Conservation (phyloP, 768 basidiomycete species). For the Rhodotorula babjevae region DNA sequence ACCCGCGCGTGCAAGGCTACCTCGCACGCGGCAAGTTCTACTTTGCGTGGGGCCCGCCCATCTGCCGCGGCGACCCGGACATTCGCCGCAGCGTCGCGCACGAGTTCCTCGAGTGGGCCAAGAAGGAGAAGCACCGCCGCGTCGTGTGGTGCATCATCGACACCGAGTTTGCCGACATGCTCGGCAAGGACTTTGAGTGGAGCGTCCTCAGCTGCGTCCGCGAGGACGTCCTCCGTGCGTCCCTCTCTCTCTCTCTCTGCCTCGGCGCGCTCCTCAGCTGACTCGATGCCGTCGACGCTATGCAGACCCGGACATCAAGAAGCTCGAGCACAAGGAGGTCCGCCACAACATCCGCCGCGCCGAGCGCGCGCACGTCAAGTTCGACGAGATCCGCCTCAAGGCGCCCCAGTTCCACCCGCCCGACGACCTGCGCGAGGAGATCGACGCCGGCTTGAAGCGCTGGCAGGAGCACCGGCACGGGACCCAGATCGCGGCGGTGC, state of each 20-base stretch:
- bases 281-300: not conserved
- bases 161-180: slow-evolving; percentile 19
- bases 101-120: slow-evolving; percentile 23
- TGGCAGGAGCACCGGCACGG: slow-evolving; percentile 28
- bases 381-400: slow-evolving; percentile 25
- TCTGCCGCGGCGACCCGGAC: slow-evolving; percentile 15
- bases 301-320: slow-evolving; percentile 36
- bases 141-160: slow-evolving; percentile 29
- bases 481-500: slow-evolving; percentile 34
- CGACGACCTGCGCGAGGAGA: slow-evolving; percentile 44
- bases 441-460: slow-evolving; percentile 24
- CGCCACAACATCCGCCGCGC: slow-evolving; percentile 28
- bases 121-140: slow-evolving; percentile 15
- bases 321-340: slow-evolving; percentile 34
- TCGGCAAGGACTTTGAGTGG: slow-evolving; percentile 20
- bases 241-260: too few relatives aligned
- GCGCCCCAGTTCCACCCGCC: slow-evolving; percentile 14
- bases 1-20: slow-evolving; percentile 35
- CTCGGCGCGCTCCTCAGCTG: too few relatives aligned
- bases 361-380: slow-evolving; percentile 16
- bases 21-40: slow-evolving; percentile 21
- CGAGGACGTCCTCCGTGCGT: slow-evolving; percentile 33
- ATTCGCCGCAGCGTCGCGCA: slow-evolving; percentile 11
- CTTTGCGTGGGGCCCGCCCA: slow-evolving; percentile 37
- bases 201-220: slow-evolving; percentile 22